Base-by-base conservation (phyloP, 148 eudicot species). In the Silene conica region DNA sequence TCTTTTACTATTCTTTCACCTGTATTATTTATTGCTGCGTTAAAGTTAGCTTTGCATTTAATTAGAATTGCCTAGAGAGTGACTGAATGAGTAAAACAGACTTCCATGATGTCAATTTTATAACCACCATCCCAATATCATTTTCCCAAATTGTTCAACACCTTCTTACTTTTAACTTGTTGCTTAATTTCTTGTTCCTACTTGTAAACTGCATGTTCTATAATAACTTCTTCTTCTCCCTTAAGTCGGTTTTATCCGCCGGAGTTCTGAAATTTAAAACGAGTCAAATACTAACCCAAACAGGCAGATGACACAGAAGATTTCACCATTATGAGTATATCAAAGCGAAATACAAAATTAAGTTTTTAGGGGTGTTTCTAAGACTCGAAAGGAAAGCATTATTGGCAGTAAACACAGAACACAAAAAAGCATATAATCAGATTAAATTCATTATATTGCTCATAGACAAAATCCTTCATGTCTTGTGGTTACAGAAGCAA, bases 31-130 rank as follows among this genome's bases (percentile, higher is more conserved):
- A 69, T 25, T 69, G 60, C 60, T n/a, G 59, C 72, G 25, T 5
- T 10, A 69, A 69, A 69, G 72, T 69, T 69, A 48, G 72, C 34
- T 69, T 69, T 34, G 72, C 72, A 69, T 52, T 69, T 6, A 23
- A 25, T 34, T 21, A 25, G 41, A 50, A 69, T 69, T 1, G 59
- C 72, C 59, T 25, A 69, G 72, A 69, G 59, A 69, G n/a, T n/a
- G 21, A 43, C 54, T 19, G 0, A 22, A 38, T 8, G 15, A 38
- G 43, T 38, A 38, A 63, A 45, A 46, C 19, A 48, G 8, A 0
- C 50, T 16, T 21, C 71, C 45, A 20, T 45, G 54, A 14, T 68
- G 56, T 20, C 71, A 1, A 45, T 56, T 38, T 38, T 0, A 5
- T 38, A 45, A 50, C 71, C 6, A 46, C 46, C 57, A 46, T 48